phyloP scores from a whole-genome alignment of 78 protist genomes.

The Trichosphaerium sp. region DNA sequence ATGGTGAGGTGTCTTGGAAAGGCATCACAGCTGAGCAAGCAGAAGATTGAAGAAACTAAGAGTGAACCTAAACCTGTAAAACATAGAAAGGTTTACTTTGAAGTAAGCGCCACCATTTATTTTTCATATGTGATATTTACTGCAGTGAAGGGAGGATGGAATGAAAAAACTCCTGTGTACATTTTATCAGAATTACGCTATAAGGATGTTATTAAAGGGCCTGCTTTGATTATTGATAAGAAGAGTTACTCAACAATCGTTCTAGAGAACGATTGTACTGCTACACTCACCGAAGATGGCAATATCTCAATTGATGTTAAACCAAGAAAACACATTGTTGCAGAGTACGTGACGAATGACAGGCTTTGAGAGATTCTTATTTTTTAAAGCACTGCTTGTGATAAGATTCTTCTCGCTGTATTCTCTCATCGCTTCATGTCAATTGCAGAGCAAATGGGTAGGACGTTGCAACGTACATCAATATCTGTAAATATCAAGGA shows the following conservation, averaged over 20 bases:
- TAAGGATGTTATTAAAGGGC: conserved; percentile 50
- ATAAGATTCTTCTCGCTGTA: conserved; percentile 63
- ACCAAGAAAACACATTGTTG: background rate
- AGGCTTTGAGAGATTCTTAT: background rate
- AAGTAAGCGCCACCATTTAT: background rate
- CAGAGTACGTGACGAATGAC: background rate
- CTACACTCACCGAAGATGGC: conserved; percentile 43
- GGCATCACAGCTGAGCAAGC: conserved; percentile 13
- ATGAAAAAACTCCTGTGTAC: conserved; percentile 41
- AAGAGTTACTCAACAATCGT: conserved; percentile 73
- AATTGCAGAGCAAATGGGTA: conserved; percentile 97
- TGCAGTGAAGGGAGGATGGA: conserved; percentile 1
- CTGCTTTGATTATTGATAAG: conserved; percentile 64
- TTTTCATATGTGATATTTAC: background rate
- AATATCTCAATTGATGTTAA: conserved; percentile 44
- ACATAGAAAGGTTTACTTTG: conserved; percentile 23
- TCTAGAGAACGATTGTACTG: conserved; percentile 63
- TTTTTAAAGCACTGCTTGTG: conserved; percentile 15
- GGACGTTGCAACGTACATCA: conserved; percentile 82
- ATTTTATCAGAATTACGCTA: conserved; percentile 1
- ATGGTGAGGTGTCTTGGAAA: conserved; percentile 54
- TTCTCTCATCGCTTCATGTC: conserved; percentile 87
- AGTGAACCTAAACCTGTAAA: background rate
- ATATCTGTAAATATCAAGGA: conserved; percentile 87
- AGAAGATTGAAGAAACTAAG: background rate